These are phyloP conservation scores for Vitis amurensis DNA, from an alignment of 164 flowering plant genomes.

Conservation along the genomic window DNA sequence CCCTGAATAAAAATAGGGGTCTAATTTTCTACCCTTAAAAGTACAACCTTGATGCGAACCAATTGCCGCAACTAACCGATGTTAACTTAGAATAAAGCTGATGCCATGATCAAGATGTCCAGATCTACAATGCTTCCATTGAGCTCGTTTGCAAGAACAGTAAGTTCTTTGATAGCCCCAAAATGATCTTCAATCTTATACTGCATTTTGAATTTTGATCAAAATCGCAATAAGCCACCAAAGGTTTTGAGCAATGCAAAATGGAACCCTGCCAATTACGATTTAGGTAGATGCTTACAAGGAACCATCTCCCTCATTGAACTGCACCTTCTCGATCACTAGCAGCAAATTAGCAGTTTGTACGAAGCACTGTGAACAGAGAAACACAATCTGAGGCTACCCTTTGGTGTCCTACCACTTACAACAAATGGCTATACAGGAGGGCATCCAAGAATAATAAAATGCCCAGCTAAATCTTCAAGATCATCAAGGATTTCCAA, in stretches of 20 bases:
- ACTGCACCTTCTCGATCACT: constrained; percentile 4
- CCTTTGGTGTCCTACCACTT: background rate
- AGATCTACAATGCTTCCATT: constrained; percentile 8
- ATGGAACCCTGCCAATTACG: background rate
- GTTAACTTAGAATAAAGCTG: constrained; percentile 6
- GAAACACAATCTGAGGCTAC: constrained; percentile 3
- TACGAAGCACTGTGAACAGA: background rate
- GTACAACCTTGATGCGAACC: constrained; percentile 21
- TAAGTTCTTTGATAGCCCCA: background rate
- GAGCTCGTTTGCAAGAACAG: constrained; percentile 7
- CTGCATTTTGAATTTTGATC: background rate
- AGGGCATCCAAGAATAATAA: background rate
- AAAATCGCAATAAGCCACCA: background rate
- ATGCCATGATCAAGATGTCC: constrained; percentile 15
- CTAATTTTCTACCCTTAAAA: constrained; percentile 22
- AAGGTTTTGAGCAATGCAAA: background rate
- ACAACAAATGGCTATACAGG: constrained; percentile 13
- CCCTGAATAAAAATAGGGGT: constrained; percentile 29
- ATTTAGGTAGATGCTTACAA: background rate
- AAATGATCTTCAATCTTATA: background rate
- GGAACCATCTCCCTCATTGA: constrained; percentile 1
- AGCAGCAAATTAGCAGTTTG: constrained; percentile 2
- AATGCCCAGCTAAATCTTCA: constrained; percentile 11
- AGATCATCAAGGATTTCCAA: constrained; percentile 42
- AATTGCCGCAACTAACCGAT: constrained; percentile 12